Evolutionary conservation across 2,329 filamentous ascomycete genomes (phyloP), one percentile per base, ranked within the genome.

Genomic region (Colletotrichum eleusines): DNA sequence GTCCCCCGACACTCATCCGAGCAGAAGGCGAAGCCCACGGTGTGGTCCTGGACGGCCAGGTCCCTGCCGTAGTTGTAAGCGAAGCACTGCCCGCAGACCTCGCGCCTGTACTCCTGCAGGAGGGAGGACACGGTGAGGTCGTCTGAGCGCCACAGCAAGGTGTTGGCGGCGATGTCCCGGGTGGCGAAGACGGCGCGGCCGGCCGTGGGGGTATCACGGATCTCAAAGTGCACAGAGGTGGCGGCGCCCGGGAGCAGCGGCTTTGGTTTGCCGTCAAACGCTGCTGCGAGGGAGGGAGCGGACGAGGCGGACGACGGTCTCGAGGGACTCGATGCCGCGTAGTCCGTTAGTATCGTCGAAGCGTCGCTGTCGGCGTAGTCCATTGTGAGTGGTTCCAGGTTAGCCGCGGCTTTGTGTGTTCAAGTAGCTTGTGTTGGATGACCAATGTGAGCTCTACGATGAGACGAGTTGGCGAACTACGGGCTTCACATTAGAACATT

Each of bases 281-380:
- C 31, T 20, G 28, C 16, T 33, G 65, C 5, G 42, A 57, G 20
- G 1, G 66, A 64, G 42, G 68, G 51, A 38, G 51, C 57, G 14
- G 68, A 71, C 6, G 68, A 71, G 64, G 51, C 51, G 8, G 68
- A 63, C 5, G 68, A 71, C 14, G 68, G 64, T 18, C 68, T 55
- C 9, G 68, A 71, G 44, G 51, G 86, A 73, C 83, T 71, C 18
- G 68, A 71, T 31, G 64, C 57, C 58, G 68, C 57, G 16, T 71
- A 71, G 64, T 64, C 66, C 23, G 68, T 71, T 48, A 71, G 63
- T 63, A 54, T 46, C 14, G 63, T 66, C 12, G 51, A 16, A 11
- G 51, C 46, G 57, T 68, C 64, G 42, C 63, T 71, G 18, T 54
- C 46, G 63, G 8, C 16, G 28, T 18, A 1, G 48, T 60, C 40